Conservation (phyloP, 2,329 filamentous ascomycete genomes). For the Talaromyces pinophilus region DNA sequence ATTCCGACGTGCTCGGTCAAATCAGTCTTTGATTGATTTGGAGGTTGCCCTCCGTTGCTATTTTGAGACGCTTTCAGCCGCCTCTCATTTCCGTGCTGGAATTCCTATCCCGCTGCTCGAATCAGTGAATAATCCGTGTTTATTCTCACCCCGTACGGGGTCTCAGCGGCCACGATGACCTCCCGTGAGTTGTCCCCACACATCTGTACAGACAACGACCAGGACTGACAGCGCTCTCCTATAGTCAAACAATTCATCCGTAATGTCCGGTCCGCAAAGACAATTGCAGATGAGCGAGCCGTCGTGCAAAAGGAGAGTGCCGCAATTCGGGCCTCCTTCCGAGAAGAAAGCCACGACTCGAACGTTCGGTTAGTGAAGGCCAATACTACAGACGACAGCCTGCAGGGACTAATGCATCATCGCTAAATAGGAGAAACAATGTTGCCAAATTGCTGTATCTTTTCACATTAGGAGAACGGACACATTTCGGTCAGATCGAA, state of each 20-base stretch:
- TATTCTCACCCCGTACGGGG: slow-evolving; percentile 40
- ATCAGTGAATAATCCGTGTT: slow-evolving; percentile 15
- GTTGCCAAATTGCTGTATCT: slow-evolving; percentile 97
- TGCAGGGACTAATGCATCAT: slow-evolving; percentile 27
- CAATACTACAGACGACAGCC: not conserved
- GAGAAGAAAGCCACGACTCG: slow-evolving; percentile 92
- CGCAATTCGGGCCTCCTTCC: slow-evolving; percentile 93
- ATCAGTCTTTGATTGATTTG: slow-evolving; percentile 6
- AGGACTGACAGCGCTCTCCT: slow-evolving; percentile 21
- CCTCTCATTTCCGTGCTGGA: not conserved
- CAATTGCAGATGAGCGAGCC: slow-evolving; percentile 95
- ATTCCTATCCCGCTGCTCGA: not conserved
- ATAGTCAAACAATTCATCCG: slow-evolving; percentile 99
- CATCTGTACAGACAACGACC: slow-evolving; percentile 15
- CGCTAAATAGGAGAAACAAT: slow-evolving; percentile 79
- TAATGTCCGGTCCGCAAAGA: slow-evolving; percentile 97
- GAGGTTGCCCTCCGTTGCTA: slow-evolving; percentile 6
- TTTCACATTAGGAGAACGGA: slow-evolving; percentile 94
- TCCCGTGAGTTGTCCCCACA: slow-evolving; percentile 51
- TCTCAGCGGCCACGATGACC: slow-evolving; percentile 57
- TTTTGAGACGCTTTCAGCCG: not conserved
- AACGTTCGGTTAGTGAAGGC: slow-evolving; percentile 70
- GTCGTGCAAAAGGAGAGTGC: slow-evolving; percentile 99
- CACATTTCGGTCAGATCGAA: slow-evolving; percentile 99
- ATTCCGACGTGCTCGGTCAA: slow-evolving; percentile 4